Conservation (phyloP, 2,329 filamentous ascomycete genomes). For the Fusarium tricinctum region DNA sequence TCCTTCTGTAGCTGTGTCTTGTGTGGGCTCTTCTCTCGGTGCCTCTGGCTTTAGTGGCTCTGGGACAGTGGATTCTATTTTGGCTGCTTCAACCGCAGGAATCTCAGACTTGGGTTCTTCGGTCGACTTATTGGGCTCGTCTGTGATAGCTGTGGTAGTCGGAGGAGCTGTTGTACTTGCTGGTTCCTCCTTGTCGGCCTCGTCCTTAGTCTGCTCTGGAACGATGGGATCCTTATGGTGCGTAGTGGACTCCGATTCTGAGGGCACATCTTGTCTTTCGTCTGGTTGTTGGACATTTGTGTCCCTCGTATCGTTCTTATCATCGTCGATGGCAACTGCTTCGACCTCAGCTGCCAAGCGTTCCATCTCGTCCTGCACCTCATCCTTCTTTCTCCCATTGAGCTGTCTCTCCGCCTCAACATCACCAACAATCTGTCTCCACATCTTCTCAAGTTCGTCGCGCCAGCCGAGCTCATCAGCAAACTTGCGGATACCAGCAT, state of each 20-base stretch:
- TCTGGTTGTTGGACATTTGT: conserved; percentile 26
- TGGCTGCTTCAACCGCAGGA: conserved; percentile 4
- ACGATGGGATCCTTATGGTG: not conserved
- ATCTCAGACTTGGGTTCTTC: conserved; percentile 14
- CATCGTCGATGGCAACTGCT: conserved; percentile 52
- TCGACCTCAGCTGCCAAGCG: conserved; percentile 57
- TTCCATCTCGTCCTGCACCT: conserved; percentile 62
- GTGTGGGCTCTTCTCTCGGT: not conserved
- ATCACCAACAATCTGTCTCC: conserved; percentile 76
- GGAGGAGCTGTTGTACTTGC: too few relatives aligned
- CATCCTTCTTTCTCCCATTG: conserved; percentile 51
- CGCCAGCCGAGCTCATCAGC: conserved; percentile 87
- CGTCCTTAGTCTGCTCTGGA: conserved; percentile 4
- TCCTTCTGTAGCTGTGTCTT: not conserved
- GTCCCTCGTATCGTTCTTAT: conserved; percentile 19
- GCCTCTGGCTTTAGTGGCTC: not conserved
- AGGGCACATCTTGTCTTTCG: not conserved
- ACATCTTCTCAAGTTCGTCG: conserved; percentile 83
- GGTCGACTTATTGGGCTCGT: conserved; percentile 1
- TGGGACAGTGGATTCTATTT: conserved; percentile 6
- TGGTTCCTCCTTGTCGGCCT: not conserved
- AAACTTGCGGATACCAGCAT: conserved; percentile 82
- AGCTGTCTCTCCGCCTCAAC: conserved; percentile 67
- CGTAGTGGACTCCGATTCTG: conserved; percentile 2
- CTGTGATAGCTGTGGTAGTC: not conserved